Evolutionary conservation across 2,329 filamentous ascomycete species (phyloP).

Genomic region (Corniculantispora saksenae): DNA sequence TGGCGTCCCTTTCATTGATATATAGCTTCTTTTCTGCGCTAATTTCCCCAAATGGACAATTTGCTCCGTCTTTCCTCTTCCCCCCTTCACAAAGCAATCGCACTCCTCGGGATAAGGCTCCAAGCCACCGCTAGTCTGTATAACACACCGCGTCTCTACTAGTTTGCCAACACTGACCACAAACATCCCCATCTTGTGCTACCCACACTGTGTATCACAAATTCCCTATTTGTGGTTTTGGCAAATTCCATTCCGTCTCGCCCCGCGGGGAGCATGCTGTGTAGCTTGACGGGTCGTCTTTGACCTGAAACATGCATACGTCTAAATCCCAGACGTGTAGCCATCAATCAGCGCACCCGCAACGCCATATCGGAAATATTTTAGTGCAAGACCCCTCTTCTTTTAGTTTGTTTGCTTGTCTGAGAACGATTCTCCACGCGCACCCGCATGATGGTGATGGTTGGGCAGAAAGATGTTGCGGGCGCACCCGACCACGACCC

Average conservation of each 20-base stretch:
- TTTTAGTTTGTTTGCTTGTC: not conserved
- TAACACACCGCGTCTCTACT: not conserved
- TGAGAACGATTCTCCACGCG: not conserved
- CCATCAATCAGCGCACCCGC: not conserved
- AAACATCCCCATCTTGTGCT: not conserved
- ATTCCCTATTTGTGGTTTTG: not conserved
- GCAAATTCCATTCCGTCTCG: too few species aligned
- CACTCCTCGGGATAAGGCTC: not conserved
- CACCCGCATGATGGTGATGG: not conserved
- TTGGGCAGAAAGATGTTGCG: not conserved
- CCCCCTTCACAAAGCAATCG: not conserved
- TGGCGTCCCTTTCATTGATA: not conserved
- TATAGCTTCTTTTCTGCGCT: not conserved
- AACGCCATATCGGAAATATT: not conserved
- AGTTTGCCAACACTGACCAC: not conserved
- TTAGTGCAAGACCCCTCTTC: not conserved
- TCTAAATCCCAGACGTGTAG: not conserved
- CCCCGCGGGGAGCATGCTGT: not conserved
- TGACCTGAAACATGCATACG: slow-evolving; percentile 2
- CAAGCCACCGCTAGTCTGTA: not conserved
- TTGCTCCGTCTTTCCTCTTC: not conserved
- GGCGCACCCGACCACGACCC: not conserved
- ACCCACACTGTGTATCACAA: not conserved
- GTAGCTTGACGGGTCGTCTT: slow-evolving; percentile 12
- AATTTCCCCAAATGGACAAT: not conserved